Percentiles rank a stretch among this genome's conserved stretches.
Evolutionary conservation across 2,329 filamentous ascomycete species (phyloP).

Genomic region (Cladosporium sp.): DNA sequence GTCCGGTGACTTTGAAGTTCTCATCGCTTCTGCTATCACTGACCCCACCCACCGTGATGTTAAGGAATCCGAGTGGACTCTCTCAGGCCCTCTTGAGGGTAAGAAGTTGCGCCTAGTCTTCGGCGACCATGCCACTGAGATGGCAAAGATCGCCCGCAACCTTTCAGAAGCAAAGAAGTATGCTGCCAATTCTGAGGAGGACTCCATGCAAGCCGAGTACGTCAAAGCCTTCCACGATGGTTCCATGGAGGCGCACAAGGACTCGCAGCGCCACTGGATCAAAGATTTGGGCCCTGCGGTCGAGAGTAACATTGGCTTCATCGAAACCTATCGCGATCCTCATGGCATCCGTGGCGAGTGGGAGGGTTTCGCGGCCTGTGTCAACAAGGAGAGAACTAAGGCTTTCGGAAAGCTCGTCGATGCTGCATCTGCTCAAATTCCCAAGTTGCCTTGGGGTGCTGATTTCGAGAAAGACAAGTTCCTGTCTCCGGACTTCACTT

Average conservation of each 20-base stretch:
- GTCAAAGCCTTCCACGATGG: slow-evolving; percentile 49
- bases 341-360: slow-evolving; percentile 52
- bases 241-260: slow-evolving; percentile 47
- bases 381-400: slow-evolving; percentile 85
- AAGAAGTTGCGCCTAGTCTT: slow-evolving; percentile 45
- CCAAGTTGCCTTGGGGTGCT: slow-evolving; percentile 78
- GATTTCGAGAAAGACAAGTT: slow-evolving; percentile 98
- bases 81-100: slow-evolving; percentile 39
- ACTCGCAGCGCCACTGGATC: slow-evolving; percentile 52
- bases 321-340: slow-evolving; percentile 54
- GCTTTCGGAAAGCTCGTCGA: slow-evolving; percentile 83
- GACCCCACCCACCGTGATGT: slow-evolving; percentile 40
- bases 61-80: slow-evolving; percentile 42
- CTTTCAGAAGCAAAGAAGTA: slow-evolving; percentile 46
- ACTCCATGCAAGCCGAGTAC: slow-evolving; percentile 44
- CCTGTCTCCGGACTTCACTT: slow-evolving; percentile 91
- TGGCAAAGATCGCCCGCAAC: slow-evolving; percentile 43
- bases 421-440: slow-evolving; percentile 77
- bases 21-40: slow-evolving; percentile 45
- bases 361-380: slow-evolving; percentile 48
- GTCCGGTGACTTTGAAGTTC: slow-evolving; percentile 42
- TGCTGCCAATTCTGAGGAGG: slow-evolving; percentile 43
- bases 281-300: slow-evolving; percentile 48
- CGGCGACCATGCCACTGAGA: slow-evolving; percentile 44
- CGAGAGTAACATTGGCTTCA: slow-evolving; percentile 52